Percentiles rank a stretch among this genome's conserved stretches.
Evolutionary conservation across 768 basidiomycete genomes (phyloP).

Genomic region (Polyporus arcularius): DNA sequence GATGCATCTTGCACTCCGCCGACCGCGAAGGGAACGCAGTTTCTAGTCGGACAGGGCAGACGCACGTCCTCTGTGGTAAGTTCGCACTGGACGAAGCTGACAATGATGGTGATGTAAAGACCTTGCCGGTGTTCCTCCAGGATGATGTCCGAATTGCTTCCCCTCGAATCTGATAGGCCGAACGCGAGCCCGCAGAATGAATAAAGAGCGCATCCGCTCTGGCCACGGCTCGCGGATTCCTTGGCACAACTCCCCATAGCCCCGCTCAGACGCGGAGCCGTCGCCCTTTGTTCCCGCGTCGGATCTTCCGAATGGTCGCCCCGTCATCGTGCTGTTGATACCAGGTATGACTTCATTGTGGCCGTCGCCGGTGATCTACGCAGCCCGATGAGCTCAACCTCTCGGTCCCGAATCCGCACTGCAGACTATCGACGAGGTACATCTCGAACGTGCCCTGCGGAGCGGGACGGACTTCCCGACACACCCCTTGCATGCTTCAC

Average conservation of each 20-base stretch:
- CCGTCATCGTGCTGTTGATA: background rate
- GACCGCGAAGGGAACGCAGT: conserved; percentile 17
- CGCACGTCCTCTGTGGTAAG: conserved; percentile 8
- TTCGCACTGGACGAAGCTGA: conserved; percentile 15
- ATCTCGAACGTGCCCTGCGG: conserved; percentile 5
- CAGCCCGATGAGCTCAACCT: background rate
- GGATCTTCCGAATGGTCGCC: conserved; percentile 11
- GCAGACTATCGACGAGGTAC: background rate
- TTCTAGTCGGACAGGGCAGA: conserved; percentile 12
- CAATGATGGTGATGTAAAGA: conserved; percentile 17
- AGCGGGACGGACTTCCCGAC: background rate
- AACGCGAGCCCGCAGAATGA: background rate
- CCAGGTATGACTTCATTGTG: conserved; percentile 15
- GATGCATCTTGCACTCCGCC: conserved; percentile 6
- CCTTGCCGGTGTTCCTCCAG: conserved; percentile 15
- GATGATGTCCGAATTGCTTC: conserved; percentile 13
- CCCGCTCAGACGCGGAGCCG: background rate
- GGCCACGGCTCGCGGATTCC: conserved; percentile 9
- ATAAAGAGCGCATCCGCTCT: conserved; percentile 12
- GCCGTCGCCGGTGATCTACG: background rate
- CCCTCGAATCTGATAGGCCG: conserved; percentile 17
- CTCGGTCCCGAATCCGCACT: conserved; percentile 3
- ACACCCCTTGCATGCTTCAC: background rate
- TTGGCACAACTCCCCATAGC: conserved; percentile 8
- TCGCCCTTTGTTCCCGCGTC: conserved; percentile 3